Evolutionary conservation across 768 basidiomycete species (phyloP).

Genomic region (Mycena indigotica): DNA sequence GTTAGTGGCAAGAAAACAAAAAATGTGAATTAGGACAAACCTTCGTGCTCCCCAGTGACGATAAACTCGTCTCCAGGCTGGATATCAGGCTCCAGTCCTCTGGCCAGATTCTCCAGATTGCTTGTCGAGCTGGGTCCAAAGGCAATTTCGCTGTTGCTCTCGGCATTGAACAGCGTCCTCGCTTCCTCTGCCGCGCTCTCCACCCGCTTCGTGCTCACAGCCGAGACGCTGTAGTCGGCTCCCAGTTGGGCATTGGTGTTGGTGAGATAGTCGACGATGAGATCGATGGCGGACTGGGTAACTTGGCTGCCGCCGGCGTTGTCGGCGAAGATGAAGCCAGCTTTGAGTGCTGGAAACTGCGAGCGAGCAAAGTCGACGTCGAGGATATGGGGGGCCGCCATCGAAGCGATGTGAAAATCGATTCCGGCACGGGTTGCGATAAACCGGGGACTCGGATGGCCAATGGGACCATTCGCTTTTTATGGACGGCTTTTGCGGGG

Average conservation of each 20-base stretch:
- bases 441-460: no score
- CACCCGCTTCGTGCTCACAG: constrained; percentile 50
- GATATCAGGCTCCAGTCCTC: constrained; percentile 59
- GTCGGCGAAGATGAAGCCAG: constrained; percentile 69
- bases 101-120: constrained; percentile 68
- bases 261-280: constrained; percentile 66
- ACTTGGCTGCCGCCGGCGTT: constrained; percentile 75
- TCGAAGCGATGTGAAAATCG: background rate
- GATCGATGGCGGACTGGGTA: constrained; percentile 49
- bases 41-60: constrained; percentile 80
- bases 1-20: background rate
- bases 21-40: constrained; percentile 35
- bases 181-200: constrained; percentile 52
- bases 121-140: constrained; percentile 69
- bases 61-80: constrained; percentile 71
- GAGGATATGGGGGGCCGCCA: constrained; percentile 26
- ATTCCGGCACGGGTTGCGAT: no score
- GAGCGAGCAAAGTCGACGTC: constrained; percentile 56
- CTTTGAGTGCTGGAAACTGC: constrained; percentile 62
- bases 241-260: constrained; percentile 77
- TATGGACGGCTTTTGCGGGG: no score
- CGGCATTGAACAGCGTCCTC: constrained; percentile 64
- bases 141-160: constrained; percentile 61
- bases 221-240: constrained; percentile 66
- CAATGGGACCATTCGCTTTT: no score